Evolutionary conservation across 768 basidiomycete species (phyloP), one percentile per base, ranked within the genome.

Genomic region (Sarcodon aspratus): DNA sequence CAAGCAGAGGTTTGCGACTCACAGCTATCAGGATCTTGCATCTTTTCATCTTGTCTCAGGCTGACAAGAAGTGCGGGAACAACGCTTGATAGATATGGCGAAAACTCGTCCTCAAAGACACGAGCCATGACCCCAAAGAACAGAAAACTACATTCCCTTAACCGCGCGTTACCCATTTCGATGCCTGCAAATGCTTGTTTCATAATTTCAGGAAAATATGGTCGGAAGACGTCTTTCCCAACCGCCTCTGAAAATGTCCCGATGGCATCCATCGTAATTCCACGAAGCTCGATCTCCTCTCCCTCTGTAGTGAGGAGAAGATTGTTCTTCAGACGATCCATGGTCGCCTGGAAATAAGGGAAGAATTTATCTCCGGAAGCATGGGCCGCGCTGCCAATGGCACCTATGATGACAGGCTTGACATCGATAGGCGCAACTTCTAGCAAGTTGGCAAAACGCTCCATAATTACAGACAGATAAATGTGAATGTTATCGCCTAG

Each of bases 51-150:
- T 67, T 96, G 92, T 55, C 79, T 77, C 67, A 87, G 85, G 61
- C 87, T 93, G 31, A 71, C 69, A 55, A 98, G 61, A 54, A 99
- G 76, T 45, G 88, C 75, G 27, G 94, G 92, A 32, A 99, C 79
- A 52, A 97, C 90, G 52, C 75, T 79, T 7, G 82, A 76, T 33
- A 98, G 76, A 67, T 92, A 97, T 2, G 75, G 74, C 1, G 91
- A 83, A 57, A 98, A 98, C 58, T 98, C 93, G 50, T 90, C 90
- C 45, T 80, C 88, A 59, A 96, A 99, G 13, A 99, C 92, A 44
- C 86, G 78, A n/a, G 93, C 88, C 87, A 99, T 94, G 54, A 95
- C 92, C 49, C 93, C 91, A 59, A 98, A 98, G 80, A 97, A 97
- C 55, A 99, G 70, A 80, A 96, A 98, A 59, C 85, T 88, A 67